These are phyloP conservation scores for Biscogniauxia marginata DNA, from an alignment of 2,329 filamentous ascomycete genomes.

Conservation along the genomic window DNA sequence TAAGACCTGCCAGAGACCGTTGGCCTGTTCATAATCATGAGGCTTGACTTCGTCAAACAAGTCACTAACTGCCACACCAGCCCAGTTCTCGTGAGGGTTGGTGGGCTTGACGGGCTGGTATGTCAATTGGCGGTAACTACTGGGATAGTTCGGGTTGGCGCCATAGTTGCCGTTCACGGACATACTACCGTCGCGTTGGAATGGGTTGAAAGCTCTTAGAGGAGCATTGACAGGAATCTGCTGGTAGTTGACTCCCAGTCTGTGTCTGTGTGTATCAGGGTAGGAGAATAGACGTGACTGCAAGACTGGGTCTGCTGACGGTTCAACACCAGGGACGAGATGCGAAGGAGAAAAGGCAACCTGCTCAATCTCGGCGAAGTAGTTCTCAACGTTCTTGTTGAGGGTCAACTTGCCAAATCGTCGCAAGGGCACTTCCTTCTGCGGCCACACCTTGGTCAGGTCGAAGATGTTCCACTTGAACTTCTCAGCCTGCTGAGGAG, in stretches of 20 bases:
- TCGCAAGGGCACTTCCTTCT: constrained; percentile 59
- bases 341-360: constrained; percentile 67
- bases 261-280: constrained; percentile 61
- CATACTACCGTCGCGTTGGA: constrained; percentile 72
- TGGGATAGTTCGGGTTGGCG: constrained; percentile 53
- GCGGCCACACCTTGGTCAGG: constrained; percentile 67
- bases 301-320: constrained; percentile 67
- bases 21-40: constrained; percentile 43
- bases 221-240: constrained; percentile 53
- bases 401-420: constrained; percentile 62
- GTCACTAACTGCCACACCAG: constrained; percentile 42
- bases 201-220: constrained; percentile 56
- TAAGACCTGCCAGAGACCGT: constrained; percentile 48
- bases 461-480: constrained; percentile 64
- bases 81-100: constrained; percentile 47
- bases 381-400: constrained; percentile 64
- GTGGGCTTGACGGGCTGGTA: constrained; percentile 42
- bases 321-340: constrained; percentile 64
- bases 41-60: constrained; percentile 46
- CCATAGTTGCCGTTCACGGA: constrained; percentile 63
- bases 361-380: constrained; percentile 69
- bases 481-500: constrained; percentile 42
- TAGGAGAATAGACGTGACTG: constrained; percentile 70
- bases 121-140: constrained; percentile 44
- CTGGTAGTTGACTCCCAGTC: constrained; percentile 56